These are phyloP conservation scores for Colletotrichum limetticola DNA, from an alignment of 2,329 filamentous ascomycete species.

Conservation along the genomic window DNA sequence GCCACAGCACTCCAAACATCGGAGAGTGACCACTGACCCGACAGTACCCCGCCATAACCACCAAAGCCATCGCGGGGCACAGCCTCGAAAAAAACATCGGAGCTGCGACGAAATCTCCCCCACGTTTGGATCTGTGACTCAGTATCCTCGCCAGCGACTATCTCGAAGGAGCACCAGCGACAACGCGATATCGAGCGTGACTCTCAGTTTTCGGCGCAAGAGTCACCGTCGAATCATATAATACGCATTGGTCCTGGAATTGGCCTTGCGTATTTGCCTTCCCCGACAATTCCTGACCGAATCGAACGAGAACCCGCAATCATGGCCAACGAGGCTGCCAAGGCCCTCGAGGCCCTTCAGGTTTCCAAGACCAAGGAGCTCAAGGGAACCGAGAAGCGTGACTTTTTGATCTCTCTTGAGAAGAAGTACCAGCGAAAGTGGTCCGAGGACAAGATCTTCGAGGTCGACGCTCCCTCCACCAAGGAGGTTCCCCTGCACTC, in stretches of 20 bases:
- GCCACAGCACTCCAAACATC: slow-evolving; percentile 13
- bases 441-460: slow-evolving; percentile 82
- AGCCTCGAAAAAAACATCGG: slow-evolving; percentile 36
- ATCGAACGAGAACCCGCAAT: slow-evolving; percentile 37
- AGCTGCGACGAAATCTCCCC: slow-evolving; percentile 32
- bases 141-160: slow-evolving; percentile 17
- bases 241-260: slow-evolving; percentile 21
- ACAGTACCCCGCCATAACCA: slow-evolving; percentile 34
- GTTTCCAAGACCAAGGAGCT: slow-evolving; percentile 71
- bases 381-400: slow-evolving; percentile 84
- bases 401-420: slow-evolving; percentile 83
- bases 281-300: slow-evolving; percentile 1
- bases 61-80: slow-evolving; percentile 35
- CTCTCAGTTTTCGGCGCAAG: background rate
- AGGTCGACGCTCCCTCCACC: slow-evolving; percentile 84
- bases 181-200: slow-evolving; percentile 13
- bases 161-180: slow-evolving; percentile 13
- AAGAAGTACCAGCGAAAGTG: slow-evolving; percentile 93
- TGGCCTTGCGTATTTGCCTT: background rate
- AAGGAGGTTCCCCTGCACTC: slow-evolving; percentile 81
- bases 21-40: slow-evolving; percentile 23
- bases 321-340: slow-evolving; percentile 58
- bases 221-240: slow-evolving; percentile 3
- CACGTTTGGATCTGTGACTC: slow-evolving; percentile 32
- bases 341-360: slow-evolving; percentile 62